Evolutionary conservation across 78 protist species (phyloP).

Genomic region (Chrysochromulina tobinii): DNA sequence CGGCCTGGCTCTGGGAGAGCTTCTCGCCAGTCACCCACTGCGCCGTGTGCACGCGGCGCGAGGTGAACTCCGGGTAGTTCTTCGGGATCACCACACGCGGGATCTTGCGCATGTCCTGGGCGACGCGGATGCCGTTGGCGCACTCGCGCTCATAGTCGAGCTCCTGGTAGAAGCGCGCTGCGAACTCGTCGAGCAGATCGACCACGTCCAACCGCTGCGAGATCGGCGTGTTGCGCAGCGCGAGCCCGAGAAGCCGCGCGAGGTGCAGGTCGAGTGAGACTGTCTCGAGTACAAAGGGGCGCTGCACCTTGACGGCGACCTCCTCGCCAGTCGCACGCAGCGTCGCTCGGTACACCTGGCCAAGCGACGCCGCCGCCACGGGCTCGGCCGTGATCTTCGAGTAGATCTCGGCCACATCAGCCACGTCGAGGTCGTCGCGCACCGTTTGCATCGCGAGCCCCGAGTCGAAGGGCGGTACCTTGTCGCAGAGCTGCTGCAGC

Average conservation of each 20-base stretch:
- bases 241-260: slow-evolving; percentile 10
- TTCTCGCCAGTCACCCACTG: slow-evolving; percentile 43
- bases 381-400: slow-evolving; percentile 22
- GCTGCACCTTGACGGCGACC: slow-evolving; percentile 42
- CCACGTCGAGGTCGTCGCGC: not conserved
- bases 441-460: not conserved
- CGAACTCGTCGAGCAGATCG: slow-evolving; percentile 42
- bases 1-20: slow-evolving; percentile 29
- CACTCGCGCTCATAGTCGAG: slow-evolving; percentile 41
- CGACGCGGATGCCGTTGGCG: not conserved
- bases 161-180: slow-evolving; percentile 31
- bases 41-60: slow-evolving; percentile 37
- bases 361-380: slow-evolving; percentile 27
- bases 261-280: slow-evolving; percentile 47
- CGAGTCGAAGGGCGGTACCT: slow-evolving; percentile 35
- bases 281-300: slow-evolving; percentile 7
- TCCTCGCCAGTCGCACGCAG: not conserved
- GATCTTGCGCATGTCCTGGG: not conserved
- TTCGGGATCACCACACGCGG: not conserved
- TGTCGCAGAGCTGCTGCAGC: slow-evolving; percentile 57
- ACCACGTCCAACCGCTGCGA: not conserved
- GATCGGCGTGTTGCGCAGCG: not conserved
- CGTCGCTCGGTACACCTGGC: slow-evolving; percentile 3
- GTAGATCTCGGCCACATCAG: not conserved
- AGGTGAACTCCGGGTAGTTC: slow-evolving; percentile 18